Evolutionary conservation across 2,329 filamentous ascomycete genomes (phyloP), one percentile per base, ranked within the genome.

Genomic region (Colletotrichum sojae): DNA sequence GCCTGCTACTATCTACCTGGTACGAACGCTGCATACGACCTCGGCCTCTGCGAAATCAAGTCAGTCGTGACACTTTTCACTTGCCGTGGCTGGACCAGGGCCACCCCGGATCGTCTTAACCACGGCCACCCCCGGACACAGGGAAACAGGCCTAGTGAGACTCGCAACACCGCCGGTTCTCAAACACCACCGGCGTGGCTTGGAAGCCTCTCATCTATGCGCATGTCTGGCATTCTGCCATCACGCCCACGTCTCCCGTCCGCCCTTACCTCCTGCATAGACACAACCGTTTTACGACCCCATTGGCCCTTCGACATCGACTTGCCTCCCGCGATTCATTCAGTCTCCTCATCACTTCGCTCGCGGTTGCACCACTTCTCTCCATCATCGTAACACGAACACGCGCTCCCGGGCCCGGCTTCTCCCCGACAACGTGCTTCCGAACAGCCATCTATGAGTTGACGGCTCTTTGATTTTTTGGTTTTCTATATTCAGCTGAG

Each of bases 131-230:
- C 61, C 65, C 48, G 54, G 65, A 59, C 48, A 25, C 51, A 67
- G 51, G 55, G 55, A 67, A 67, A 69, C 62, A 69, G 67, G 67
- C 67, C 67, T 45, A 46, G 63, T 67, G 63, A 65, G 66, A 69
- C 66, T 66, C 55, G 22, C 62, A 56, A 67, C 67, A 61, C 51
- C 63, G 36, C 63, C 48, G 48, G 52, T 56, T 67, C 63, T 69
- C 67, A 69, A 69, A 69, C 67, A 69, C 62, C 56, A 67, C 51
- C 67, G 31, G 55, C 56, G 67, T 69, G 63, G 67, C 67, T 69
- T 67, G 67, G 67, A 77, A 64, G 76, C 53, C 27, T 48, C 18
- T 25, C 22, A 55, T 43, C 72, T 51, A 45, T 61, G 27, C 65
- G n/a, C 59, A 36, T 39, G 45, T 25, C 45, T 52, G 16, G 67